Evolutionary conservation across 345 rosid species (phyloP).

Genomic region (Anacardium occidentale): DNA sequence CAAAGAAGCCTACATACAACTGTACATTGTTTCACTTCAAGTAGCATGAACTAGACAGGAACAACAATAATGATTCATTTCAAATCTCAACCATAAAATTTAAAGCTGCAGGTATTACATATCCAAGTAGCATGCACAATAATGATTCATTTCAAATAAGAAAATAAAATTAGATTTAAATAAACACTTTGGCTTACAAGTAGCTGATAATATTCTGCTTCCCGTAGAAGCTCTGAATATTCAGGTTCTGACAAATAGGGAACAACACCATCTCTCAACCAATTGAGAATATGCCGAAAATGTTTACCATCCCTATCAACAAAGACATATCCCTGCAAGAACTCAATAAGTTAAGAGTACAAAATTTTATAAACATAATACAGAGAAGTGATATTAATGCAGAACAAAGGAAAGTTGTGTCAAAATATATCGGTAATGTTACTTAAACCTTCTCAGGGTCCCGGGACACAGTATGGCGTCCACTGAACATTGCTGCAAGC

Average conservation of each 20-base stretch:
- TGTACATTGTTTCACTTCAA: not conserved
- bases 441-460: slow-evolving; percentile 55
- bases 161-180: not conserved
- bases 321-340: slow-evolving; percentile 71
- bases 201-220: slow-evolving; percentile 86
- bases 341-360: slow-evolving; percentile 14
- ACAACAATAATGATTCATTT: not conserved
- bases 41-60: not conserved
- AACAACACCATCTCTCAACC: slow-evolving; percentile 90
- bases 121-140: not conserved
- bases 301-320: slow-evolving; percentile 89
- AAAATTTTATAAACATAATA: slow-evolving; percentile 9
- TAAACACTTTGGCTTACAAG: slow-evolving; percentile 49
- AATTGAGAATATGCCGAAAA: slow-evolving; percentile 82
- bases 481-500: slow-evolving; percentile 95
- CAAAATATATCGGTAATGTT: not conserved
- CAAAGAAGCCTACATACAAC: not conserved
- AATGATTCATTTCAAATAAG: slow-evolving; percentile 5
- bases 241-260: slow-evolving; percentile 59
- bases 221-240: slow-evolving; percentile 68
- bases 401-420: not conserved
- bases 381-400: not conserved
- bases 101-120: not conserved
- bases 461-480: slow-evolving; percentile 58
- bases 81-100: slow-evolving; percentile 5